Evolutionary conservation across 345 rosid species (phyloP), one percentile per base, ranked within the genome.

Genomic region (Sisymbrium altissimum): DNA sequence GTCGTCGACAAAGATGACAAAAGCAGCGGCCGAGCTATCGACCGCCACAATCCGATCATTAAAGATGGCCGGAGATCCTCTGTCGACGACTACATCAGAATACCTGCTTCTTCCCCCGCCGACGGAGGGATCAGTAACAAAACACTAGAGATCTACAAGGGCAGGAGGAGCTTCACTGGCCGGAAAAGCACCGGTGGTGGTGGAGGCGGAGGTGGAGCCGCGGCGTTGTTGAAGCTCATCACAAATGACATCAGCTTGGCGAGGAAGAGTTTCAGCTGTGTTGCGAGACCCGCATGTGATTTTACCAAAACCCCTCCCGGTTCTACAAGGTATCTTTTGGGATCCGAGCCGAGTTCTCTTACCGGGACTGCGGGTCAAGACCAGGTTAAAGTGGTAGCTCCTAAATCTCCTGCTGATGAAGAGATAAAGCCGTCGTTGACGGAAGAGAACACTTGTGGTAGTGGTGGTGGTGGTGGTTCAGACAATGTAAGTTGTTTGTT

Each of bases 41-140:
- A 93, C 79, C 95, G 95, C 64, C 86, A 89, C 83, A 88, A 93
- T 48, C 97, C 98, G 1, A 87, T 90, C 75, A 93, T 87, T 72
- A 67, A 91, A 23, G 91, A 90, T 67, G 69, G 57, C 44, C 48
- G 85, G 21, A 80, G 81, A 77, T 29, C 82, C 68, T 78, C 82
- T 29, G 67, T 80, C 4, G 69, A 77, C 3, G 80, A 79, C 18
- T 72, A 57, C 39, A 59, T 66, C 4, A 80, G 78, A 66, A 80
- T 82, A 27, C 70, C 74, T 0, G 35, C 74, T 45, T 17, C 77
- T 5, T 27, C 17, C 27, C 33, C 17, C 27, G 57, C 41, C 17
- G 53, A 74, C 15, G 76, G 62, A 44, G 72, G 72, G 63, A 57
- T 38, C 1, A 72, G 46, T 27, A 57, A 57, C 62, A 72, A 41